Evolutionary conservation across 1,284 basidiomycete genomes (phyloP).

Genomic region (Fomitopsis schrenkii): DNA sequence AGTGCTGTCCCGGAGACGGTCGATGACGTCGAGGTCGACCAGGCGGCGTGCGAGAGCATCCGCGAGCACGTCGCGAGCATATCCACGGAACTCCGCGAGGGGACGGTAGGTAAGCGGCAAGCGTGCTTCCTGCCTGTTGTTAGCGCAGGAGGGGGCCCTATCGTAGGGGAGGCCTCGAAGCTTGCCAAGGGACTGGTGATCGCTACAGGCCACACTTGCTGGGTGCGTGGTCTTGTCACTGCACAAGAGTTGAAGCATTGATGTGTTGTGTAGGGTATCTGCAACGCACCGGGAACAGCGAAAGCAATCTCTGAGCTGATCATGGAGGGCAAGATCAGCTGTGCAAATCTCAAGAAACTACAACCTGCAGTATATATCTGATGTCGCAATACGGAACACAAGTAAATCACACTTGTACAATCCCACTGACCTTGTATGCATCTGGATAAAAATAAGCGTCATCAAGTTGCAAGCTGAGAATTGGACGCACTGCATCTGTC

Average conservation of each 20-base stretch:
- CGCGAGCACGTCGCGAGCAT: conserved; percentile 53
- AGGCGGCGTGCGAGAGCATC: conserved; percentile 49
- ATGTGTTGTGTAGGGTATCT: conserved; percentile 49
- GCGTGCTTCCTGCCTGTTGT: conserved; percentile 69
- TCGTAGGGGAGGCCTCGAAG: conserved; percentile 49
- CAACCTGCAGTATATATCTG: conserved; percentile 17
- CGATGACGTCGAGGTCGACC: conserved; percentile 56
- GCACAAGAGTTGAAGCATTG: neutral
- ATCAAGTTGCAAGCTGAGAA: no score
- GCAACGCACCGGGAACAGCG: conserved; percentile 68
- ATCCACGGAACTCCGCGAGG: conserved; percentile 48
- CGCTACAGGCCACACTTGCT: conserved; percentile 66
- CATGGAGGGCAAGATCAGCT: conserved; percentile 50
- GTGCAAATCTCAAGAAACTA: conserved; percentile 45
- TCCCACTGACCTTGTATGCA: neutral
- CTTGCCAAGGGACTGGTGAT: conserved; percentile 53
- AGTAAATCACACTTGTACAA: neutral
- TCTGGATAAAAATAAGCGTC: no score
- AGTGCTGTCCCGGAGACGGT: conserved; percentile 53
- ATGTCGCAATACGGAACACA: neutral
- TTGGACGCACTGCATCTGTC: no score
- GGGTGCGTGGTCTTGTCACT: conserved; percentile 17
- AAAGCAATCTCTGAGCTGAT: conserved; percentile 55
- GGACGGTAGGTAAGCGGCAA: conserved; percentile 49
- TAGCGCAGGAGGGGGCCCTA: conserved; percentile 46